A percentile compares a stretch with the other conserved stretches of the same genome.
Conservation (phyloP, 257 asterid species). For the Henckelia pumila region DNA sequence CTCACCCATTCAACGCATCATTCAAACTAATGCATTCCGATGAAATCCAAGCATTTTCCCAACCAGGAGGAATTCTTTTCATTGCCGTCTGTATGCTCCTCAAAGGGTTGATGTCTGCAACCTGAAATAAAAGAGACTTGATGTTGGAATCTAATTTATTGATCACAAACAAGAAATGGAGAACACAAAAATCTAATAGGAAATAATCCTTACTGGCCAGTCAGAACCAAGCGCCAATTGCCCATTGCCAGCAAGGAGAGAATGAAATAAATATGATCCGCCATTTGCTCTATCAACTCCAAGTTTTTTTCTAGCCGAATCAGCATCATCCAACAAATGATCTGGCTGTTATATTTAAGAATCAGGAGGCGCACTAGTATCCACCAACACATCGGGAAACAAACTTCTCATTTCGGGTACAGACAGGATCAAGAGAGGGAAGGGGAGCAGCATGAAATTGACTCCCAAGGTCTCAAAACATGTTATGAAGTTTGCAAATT, state of each 20-base stretch:
- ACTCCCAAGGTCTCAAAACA: not conserved
- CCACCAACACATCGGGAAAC: not conserved
- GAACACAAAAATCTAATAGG: slow-evolving; percentile 16
- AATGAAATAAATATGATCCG: slow-evolving; percentile 71
- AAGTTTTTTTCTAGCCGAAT: slow-evolving; percentile 70
- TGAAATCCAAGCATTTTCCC: slow-evolving; percentile 75
- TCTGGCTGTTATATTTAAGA: slow-evolving; percentile 62
- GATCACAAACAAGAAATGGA: not conserved
- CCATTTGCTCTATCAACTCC: slow-evolving; percentile 68
- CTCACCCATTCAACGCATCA: slow-evolving; percentile 79
- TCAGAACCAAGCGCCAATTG: slow-evolving; percentile 90
- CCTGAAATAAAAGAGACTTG: slow-evolving; percentile 43
- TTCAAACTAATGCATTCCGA: slow-evolving; percentile 58
- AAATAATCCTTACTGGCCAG: slow-evolving; percentile 74
- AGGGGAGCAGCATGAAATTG: not conserved
- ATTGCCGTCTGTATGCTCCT: slow-evolving; percentile 70
- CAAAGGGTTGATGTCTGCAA: slow-evolving; percentile 80
- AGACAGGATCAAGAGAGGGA: not conserved
- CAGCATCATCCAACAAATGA: slow-evolving; percentile 88
- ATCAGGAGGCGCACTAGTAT: slow-evolving; percentile 17
- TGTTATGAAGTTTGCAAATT: too few relatives aligned
- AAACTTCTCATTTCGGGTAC: not conserved
- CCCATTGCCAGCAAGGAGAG: slow-evolving; percentile 59
- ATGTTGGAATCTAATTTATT: slow-evolving; percentile 8
- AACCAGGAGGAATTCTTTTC: slow-evolving; percentile 69